Evolutionary conservation across 495 filamentous ascomycete species (phyloP).

Genomic region (Pseudevernia furfuracea): DNA sequence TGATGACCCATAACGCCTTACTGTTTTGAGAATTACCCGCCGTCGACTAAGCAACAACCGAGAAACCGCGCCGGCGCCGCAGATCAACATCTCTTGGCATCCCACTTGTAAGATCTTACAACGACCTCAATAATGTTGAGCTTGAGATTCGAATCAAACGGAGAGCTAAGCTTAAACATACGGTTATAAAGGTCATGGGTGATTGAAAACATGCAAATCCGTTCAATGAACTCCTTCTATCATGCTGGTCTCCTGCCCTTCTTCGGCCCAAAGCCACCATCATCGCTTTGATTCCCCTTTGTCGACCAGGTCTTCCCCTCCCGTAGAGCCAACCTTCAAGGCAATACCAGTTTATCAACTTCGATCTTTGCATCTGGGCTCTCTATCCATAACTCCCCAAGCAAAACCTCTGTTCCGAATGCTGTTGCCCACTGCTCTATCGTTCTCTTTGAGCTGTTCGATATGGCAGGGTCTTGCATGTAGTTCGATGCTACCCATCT

Average conservation of each 20-base stretch:
- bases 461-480: background rate
- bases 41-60: constrained; percentile 10
- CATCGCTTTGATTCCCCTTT: background rate
- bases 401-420: background rate
- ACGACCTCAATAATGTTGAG: background rate
- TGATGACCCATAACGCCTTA: constrained; percentile 9
- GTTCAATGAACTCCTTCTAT: background rate
- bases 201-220: too few species aligned
- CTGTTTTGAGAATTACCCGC: constrained; percentile 4
- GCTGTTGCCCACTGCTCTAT: constrained; percentile 2
- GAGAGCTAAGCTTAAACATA: too few species aligned
- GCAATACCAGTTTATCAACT: background rate
- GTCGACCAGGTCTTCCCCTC: background rate
- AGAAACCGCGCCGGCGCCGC: too few species aligned
- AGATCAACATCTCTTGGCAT: background rate
- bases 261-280: background rate
- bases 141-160: background rate
- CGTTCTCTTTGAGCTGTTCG: background rate
- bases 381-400: background rate
- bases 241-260: background rate
- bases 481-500: background rate
- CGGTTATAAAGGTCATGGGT: too few species aligned
- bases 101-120: too few species aligned
- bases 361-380: background rate
- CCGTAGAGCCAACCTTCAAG: too few species aligned